Percentiles rank a stretch among this genome's conserved stretches.
Conservation (phyloP, 2,329 filamentous ascomycete species). For the Clarireedia monteithiana region DNA sequence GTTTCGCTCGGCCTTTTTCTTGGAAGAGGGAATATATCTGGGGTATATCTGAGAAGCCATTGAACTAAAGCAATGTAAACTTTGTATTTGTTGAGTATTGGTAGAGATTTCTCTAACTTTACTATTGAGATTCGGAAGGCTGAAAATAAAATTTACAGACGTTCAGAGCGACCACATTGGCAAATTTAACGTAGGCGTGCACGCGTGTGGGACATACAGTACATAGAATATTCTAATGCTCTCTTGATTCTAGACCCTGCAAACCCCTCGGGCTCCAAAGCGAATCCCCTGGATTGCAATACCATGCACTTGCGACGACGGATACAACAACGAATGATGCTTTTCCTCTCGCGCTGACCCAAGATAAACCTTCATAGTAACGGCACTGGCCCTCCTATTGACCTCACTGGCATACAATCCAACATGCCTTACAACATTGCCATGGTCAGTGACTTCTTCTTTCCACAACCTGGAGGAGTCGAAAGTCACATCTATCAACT, state of each 20-base stretch:
- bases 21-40: slow-evolving; percentile 25
- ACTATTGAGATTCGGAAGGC: not conserved
- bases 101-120: not conserved
- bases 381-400: not conserved
- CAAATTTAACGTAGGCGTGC: not conserved
- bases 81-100: not conserved
- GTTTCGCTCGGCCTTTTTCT: slow-evolving; percentile 12
- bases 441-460: slow-evolving; percentile 99
- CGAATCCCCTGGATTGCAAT: not conserved
- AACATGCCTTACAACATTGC: slow-evolving; percentile 54
- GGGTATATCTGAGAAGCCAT: slow-evolving; percentile 27
- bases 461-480: slow-evolving; percentile 90
- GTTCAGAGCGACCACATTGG: not conserved
- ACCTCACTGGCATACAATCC: not conserved
- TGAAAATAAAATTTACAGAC: slow-evolving; percentile 12
- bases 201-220: too few relatives aligned
- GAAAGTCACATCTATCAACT: slow-evolving; percentile 99
- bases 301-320: not conserved
- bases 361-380: too few relatives aligned
- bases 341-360: too few relatives aligned
- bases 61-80: not conserved
- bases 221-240: too few relatives aligned
- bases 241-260: too few relatives aligned
- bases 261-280: not conserved
- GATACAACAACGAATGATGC: not conserved